phyloP scores from a whole-genome alignment of 352 stramenopile species.

The Phytophthora meadii region DNA sequence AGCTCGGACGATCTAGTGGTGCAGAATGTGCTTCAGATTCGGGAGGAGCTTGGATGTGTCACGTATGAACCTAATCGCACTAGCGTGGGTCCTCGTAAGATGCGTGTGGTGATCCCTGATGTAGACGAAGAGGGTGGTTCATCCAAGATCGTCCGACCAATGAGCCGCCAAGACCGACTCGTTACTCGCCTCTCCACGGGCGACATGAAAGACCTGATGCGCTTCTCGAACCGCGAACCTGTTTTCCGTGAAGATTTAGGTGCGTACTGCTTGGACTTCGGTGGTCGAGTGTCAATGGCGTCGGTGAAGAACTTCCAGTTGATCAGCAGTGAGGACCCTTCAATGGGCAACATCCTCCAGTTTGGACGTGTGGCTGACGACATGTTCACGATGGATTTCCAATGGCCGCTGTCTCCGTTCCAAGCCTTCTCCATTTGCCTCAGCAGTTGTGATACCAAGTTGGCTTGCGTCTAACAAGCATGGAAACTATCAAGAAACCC shows the following conservation, averaged over 20 bases:
- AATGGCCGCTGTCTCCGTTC: slow-evolving; percentile 88
- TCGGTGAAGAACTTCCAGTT: slow-evolving; percentile 93
- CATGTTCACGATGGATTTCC: slow-evolving; percentile 93
- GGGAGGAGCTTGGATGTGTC: slow-evolving; percentile 84
- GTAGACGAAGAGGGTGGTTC: slow-evolving; percentile 83
- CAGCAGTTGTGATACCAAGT: slow-evolving; percentile 90
- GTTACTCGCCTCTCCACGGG: slow-evolving; percentile 72
- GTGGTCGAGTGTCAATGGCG: slow-evolving; percentile 81
- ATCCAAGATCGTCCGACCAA: slow-evolving; percentile 85
- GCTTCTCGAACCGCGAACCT: slow-evolving; percentile 88
- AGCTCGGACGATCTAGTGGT: slow-evolving; percentile 68
- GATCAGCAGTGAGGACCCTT: slow-evolving; percentile 83
- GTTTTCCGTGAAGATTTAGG: slow-evolving; percentile 87
- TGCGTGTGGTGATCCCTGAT: slow-evolving; percentile 84
- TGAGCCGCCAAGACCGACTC: slow-evolving; percentile 86
- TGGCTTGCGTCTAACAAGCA: slow-evolving; percentile 76
- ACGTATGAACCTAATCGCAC: slow-evolving; percentile 90
- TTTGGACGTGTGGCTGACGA: slow-evolving; percentile 91
- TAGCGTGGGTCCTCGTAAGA: slow-evolving; percentile 86
- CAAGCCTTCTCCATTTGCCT: slow-evolving; percentile 91
- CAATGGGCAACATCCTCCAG: slow-evolving; percentile 89
- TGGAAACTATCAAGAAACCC: slow-evolving; percentile 7
- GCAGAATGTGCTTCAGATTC: slow-evolving; percentile 89
- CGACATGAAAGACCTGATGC: slow-evolving; percentile 87
- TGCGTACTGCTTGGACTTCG: slow-evolving; percentile 90